Percentiles rank a stretch among this genome's conserved stretches.
These are phyloP conservation scores for Colletotrichum sojae DNA, from an alignment of 2,329 filamentous ascomycete genomes.

Conservation along the genomic window DNA sequence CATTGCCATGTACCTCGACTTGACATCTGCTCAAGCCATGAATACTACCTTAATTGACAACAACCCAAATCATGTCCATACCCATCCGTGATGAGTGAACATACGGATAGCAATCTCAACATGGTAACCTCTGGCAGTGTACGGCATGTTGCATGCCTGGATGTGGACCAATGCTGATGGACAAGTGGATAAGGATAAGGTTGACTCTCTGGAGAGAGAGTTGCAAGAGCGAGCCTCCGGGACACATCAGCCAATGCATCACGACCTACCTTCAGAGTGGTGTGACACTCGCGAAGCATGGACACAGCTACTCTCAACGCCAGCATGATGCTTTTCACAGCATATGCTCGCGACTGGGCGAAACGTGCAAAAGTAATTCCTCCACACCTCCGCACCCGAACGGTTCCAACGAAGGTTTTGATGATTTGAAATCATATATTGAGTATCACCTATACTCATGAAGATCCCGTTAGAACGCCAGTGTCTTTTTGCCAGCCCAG, in stretches of 20 bases:
- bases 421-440: conserved; percentile 40
- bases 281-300: too few species aligned
- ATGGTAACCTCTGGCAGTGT: too few species aligned
- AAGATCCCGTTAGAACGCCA: conserved; percentile 31
- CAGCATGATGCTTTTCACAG: conserved; percentile 7
- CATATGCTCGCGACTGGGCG: conserved; percentile 3
- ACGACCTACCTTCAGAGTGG: too few species aligned
- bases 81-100: not conserved
- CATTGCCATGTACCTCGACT: conserved; percentile 36
- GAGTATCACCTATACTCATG: conserved; percentile 13
- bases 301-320: too few species aligned
- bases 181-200: too few species aligned
- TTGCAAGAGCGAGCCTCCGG: too few species aligned
- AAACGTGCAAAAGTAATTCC: conserved; percentile 16
- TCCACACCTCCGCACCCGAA: conserved; percentile 40
- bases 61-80: not conserved
- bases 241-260: too few species aligned
- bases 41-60: conserved; percentile 19
- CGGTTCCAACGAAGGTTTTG: conserved; percentile 40
- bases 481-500: conserved; percentile 17
- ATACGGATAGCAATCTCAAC: not conserved
- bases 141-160: too few species aligned
- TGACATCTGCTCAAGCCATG: conserved; percentile 23
- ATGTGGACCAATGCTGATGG: too few species aligned
- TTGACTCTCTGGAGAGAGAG: too few species aligned